Base-by-base conservation (phyloP, 2,329 filamentous ascomycete genomes). In the Mollisia scopiformis region DNA sequence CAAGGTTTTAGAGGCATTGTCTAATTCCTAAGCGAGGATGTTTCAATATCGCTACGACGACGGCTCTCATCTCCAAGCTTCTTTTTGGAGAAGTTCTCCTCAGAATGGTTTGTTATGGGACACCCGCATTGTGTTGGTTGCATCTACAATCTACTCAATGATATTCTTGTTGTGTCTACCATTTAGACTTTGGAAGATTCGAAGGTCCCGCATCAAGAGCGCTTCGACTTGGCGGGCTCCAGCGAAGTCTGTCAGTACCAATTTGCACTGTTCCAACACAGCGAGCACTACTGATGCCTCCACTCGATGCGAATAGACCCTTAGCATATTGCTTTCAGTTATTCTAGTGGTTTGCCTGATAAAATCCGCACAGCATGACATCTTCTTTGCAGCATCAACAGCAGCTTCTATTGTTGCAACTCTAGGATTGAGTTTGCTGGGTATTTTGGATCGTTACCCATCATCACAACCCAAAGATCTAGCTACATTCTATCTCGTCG, bases 371-470 rank as follows among this genome's bases (percentile, higher is more conserved):
- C 10, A 30, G n/a, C 11, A n/a, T 27, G 13, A 56, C 3, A 46
- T 28, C 1, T 23, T 1, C 30, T 63, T 62, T 37, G 13, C 56
- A 13, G 30, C n/a, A 19, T 66, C 57, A 25, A 39, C 62, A 16
- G 31, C 62, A 23, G 23, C 52, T 31, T 66, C 64, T 51, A 8
- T 55, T 13, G 13, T 64, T 58, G 62, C 64, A 58, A 49, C 61
- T 4, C 39, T 62, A 16, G 61, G 62, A n/a, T 35, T 68, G 4
- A 57, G 66, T 55, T 13, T 65, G 14, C 64, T 66, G 50, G 33
- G 63, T 6, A 33, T 61, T 35, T 25, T 65, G 6, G 62, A 63
- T 41, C 62, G 63, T 43, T 61, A 53, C 19, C 49, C 58, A 19
- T 63, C 60, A 39, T 8, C 23, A 11, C 57, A 58, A 25, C 35